Evolutionary conservation across 2,329 filamentous ascomycete species (phyloP), one percentile per base, ranked within the genome.

Genomic region (Westerdykella aurantiaca): DNA sequence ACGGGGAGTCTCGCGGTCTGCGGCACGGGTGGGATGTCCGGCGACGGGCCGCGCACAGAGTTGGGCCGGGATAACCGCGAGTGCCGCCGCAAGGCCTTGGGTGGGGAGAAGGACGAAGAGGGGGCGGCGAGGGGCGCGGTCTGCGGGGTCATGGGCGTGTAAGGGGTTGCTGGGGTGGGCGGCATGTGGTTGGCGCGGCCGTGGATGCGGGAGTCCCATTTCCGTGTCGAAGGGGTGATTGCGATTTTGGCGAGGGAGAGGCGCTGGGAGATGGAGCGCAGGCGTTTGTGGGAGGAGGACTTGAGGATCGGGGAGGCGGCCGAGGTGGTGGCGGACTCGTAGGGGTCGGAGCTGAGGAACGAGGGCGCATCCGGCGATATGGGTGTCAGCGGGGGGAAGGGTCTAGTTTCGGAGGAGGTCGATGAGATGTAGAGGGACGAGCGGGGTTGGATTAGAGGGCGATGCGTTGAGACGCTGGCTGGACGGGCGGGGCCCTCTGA

Each of bases 271-370:
- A 68, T 68, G 31, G 60, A 64, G 9, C 66, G 58, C 17, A 68
- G 51, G 3, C 66, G 64, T 43, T 52, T 59, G 53, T 68, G 64
- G 2, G 64, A 50, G n/a, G 55, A 54, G 6, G 54, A 49, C 43
- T 65, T 55, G 51, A 61, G 60, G 39, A 64, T 60, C 16, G 63
- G 62, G 6, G 62, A 64, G 5, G 60, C 52, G 1, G 60, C 55
- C 34, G 50, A 55, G 10, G 52, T 56, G 13, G 49, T 61, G 2
- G 58, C 50, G 41, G 51, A 64, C 25, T 63, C 66, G 47, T 63
- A 68, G 7, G 66, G 66, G 39, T 68, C 66, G 7, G 62, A 65
- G 42, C 53, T 64, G 37, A 68, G 60, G 50, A 68, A 68, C n/a
- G 63, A 52, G 21, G 64, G 61, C 3, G 60, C 46, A 13, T 47